Evolutionary conservation across 1,284 basidiomycete species (phyloP).

Genomic region (Dichomitus squalens): DNA sequence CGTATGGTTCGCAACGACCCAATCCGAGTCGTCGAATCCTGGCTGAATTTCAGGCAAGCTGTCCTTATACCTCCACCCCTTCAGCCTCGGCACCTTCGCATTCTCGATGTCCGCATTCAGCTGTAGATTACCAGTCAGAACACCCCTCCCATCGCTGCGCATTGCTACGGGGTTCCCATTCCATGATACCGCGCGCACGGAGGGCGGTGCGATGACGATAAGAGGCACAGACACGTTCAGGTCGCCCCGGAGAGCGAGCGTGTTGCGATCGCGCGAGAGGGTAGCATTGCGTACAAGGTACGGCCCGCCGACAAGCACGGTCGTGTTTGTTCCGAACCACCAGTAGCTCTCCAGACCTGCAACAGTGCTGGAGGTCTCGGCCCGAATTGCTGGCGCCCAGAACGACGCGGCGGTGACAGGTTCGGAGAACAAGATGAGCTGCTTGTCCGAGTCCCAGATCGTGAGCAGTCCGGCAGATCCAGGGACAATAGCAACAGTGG

Average conservation of each 20-base stretch:
- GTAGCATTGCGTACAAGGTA: slow-evolving; percentile 57
- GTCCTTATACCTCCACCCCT: slow-evolving; percentile 69
- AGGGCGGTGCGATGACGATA: slow-evolving; percentile 53
- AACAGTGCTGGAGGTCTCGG: slow-evolving; percentile 18
- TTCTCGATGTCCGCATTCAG: slow-evolving; percentile 17
- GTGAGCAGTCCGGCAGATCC: slow-evolving; percentile 50
- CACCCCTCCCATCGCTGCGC: slow-evolving; percentile 27
- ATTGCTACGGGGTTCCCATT: slow-evolving; percentile 57
- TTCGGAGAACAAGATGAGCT: slow-evolving; percentile 70
- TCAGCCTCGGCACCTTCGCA: slow-evolving; percentile 42
- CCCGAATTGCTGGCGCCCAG: slow-evolving; percentile 51
- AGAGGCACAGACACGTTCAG: slow-evolving; percentile 45
- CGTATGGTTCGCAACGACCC: slow-evolving; percentile 69
- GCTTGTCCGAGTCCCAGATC: slow-evolving; percentile 63
- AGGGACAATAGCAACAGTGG: slow-evolving; percentile 50
- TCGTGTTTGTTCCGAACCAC: slow-evolving; percentile 54
- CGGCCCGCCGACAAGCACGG: slow-evolving; percentile 54
- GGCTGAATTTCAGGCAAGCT: slow-evolving; percentile 68
- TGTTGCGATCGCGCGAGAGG: slow-evolving; percentile 34
- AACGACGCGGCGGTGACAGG: slow-evolving; percentile 59
- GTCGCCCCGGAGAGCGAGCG: slow-evolving; percentile 50
- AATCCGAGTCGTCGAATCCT: slow-evolving; percentile 60
- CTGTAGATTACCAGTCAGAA: slow-evolving; percentile 29
- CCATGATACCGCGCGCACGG: slow-evolving; percentile 62
- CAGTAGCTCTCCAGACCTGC: slow-evolving; percentile 44